These are phyloP conservation scores for Fusarium tjaetaba DNA, from an alignment of 2,329 filamentous ascomycete genomes.

Conservation along the genomic window DNA sequence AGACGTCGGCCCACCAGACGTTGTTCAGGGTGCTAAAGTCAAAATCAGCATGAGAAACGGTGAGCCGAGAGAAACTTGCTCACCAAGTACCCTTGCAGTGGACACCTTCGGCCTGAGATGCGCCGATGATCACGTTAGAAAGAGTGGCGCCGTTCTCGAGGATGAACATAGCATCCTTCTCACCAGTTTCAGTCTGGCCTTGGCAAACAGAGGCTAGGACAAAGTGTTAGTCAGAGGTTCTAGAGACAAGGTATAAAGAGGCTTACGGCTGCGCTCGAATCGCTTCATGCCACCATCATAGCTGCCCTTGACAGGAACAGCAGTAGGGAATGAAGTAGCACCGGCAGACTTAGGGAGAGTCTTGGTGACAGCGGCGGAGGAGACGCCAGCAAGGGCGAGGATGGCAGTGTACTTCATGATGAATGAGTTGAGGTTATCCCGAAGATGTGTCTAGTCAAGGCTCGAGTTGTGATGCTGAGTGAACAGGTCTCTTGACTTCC, in stretches of 20 bases:
- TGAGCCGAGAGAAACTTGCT: background rate
- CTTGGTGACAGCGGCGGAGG: conserved; percentile 33
- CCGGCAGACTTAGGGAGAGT: conserved; percentile 36
- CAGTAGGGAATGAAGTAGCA: conserved; percentile 29
- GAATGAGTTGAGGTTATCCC: background rate
- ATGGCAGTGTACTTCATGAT: conserved; percentile 35
- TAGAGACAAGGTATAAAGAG: no score
- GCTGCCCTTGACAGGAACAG: conserved; percentile 34
- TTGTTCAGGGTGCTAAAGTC: conserved; percentile 45
- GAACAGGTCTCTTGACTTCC: background rate
- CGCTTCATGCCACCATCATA: conserved; percentile 38
- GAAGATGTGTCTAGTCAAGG: background rate
- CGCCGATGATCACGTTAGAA: conserved; percentile 64
- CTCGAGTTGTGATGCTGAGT: background rate
- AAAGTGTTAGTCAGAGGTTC: background rate
- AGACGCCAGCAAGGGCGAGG: conserved; percentile 30
- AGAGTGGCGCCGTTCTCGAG: conserved; percentile 60
- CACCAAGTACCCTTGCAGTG: conserved; percentile 60
- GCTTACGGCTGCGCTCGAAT: conserved; percentile 33
- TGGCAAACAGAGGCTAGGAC: conserved; percentile 36
- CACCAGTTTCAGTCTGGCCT: conserved; percentile 41
- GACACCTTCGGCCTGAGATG: conserved; percentile 60
- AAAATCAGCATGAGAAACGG: background rate
- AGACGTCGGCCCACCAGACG: conserved; percentile 54
- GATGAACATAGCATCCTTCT: conserved; percentile 59